Percentiles rank a stretch among this genome's conserved stretches.
These are phyloP conservation scores for Solanum clarkiae DNA, from an alignment of 257 asterid species.

Conservation along the genomic window DNA sequence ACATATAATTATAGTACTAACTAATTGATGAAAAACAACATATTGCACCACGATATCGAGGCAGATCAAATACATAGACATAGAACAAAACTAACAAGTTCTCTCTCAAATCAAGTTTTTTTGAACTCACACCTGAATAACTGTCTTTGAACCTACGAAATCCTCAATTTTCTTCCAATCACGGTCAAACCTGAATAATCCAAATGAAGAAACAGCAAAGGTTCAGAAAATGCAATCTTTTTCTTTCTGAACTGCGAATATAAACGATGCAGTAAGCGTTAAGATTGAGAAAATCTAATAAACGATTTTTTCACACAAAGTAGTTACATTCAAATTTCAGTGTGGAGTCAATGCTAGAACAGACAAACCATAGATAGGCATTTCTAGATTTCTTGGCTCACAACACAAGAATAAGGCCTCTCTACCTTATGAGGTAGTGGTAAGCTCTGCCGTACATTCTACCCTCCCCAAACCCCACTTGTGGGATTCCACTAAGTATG, in stretches of 20 bases:
- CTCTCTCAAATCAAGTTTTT: neutral
- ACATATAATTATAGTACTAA: neutral
- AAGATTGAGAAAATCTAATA: neutral
- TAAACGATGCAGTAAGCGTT: neutral
- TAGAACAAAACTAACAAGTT: neutral
- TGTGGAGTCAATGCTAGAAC: neutral
- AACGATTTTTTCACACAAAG: neutral
- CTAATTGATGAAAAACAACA: neutral
- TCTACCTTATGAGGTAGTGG: too few relatives aligned
- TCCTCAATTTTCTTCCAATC: conserved; percentile 99
- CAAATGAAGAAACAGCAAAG: neutral
- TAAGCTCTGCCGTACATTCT: too few relatives aligned
- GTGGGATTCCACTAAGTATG: too few relatives aligned
- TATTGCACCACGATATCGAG: neutral
- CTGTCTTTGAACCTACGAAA: conserved; percentile 87
- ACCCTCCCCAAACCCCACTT: too few relatives aligned
- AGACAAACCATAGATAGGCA: neutral
- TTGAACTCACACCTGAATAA: conserved; percentile 58
- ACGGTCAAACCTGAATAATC: conserved; percentile 74
- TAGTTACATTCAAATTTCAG: neutral
- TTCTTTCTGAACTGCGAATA: neutral
- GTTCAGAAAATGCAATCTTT: conserved; percentile 12
- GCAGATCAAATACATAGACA: neutral
- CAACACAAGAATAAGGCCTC: too few relatives aligned
- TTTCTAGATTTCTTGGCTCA: neutral